Evolutionary conservation across 2,329 filamentous ascomycete species (phyloP), one percentile per base, ranked within the genome.

Genomic region (Diaporthe eres): DNA sequence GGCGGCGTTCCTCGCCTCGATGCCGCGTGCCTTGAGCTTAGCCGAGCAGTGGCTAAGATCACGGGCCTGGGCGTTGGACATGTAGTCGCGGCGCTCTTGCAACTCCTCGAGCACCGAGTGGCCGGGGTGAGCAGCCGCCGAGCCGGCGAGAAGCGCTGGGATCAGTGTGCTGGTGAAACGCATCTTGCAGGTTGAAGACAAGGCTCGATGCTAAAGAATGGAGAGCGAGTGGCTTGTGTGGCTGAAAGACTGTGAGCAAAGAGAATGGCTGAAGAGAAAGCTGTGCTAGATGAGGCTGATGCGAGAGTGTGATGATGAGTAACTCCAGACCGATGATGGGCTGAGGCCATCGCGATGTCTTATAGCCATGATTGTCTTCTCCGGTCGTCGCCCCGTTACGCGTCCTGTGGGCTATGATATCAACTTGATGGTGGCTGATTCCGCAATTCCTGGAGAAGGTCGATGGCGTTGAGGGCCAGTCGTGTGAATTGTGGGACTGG

Each of bases 101-200:
- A 87, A 85, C 80, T 90, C 89, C 13, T 87, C 82, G 58, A 82
- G 82, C 53, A 87, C 76, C 71, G 89, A 85, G 76, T 89, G 87
- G 76, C 88, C 88, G 1, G 88, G 88, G 76, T 90, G 87, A 28
- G 86, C 86, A 25, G 78, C 65, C 65, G 53, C 75, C 19, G 58
- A 71, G 72, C 75, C 72, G n/a, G 79, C 74, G 4, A 80, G 73
- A 7, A 79, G n/a, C 72, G 79, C 77, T 34, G 79, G 74, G 58
- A 78, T 51, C 53, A 81, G 70, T 61, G 77, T 77, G 49, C 68
- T 75, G 57, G 74, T 72, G 78, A 82, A 81, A 68, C 71, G 79
- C 81, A 82, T 82, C 42, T 75, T 79, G 77, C 28, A 31, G 71
- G 22, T 22, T 13, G 22, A 9, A 10, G 28, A 60, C 7, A 39